Percentiles rank a stretch among this genome's conserved stretches.
Conservation (phyloP, 192 early-diverging fungal genomes). For the Umbelopsis sp. region DNA sequence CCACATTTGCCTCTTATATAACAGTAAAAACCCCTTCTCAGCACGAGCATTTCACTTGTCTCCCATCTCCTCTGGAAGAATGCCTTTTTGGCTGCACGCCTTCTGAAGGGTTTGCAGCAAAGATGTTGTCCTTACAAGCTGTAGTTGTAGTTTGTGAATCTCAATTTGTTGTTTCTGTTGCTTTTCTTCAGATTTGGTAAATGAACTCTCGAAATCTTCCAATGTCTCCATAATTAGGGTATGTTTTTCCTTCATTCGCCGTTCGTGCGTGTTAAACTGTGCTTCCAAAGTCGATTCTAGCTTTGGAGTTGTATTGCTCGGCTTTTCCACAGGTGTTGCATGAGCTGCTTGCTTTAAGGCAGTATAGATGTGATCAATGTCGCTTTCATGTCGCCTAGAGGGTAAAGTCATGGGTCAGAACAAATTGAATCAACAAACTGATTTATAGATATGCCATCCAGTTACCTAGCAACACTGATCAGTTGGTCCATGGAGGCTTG, state of each 20-base stretch:
- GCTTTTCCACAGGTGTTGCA: not conserved
- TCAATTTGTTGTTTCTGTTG: not conserved
- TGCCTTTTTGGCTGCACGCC: not conserved
- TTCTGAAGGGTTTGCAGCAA: not conserved
- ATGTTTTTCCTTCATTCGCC: not conserved
- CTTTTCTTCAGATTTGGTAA: constrained; percentile 5
- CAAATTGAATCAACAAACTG: no score
- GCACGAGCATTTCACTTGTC: no score
- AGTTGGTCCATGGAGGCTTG: not conserved
- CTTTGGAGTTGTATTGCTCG: not conserved
- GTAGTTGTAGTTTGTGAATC: not conserved
- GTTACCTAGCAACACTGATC: not conserved
- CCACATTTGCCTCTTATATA: no score
- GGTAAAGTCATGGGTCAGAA: not conserved
- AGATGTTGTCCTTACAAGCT: not conserved
- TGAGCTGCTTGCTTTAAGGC: not conserved
- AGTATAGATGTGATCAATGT: not conserved
- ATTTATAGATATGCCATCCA: not conserved
- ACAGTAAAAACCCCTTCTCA: no score
- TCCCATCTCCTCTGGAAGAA: not conserved
- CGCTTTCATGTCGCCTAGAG: not conserved
- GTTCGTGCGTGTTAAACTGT: not conserved
- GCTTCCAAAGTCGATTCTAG: not conserved
- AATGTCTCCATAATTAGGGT: not conserved
- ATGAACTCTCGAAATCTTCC: not conserved